phyloP scores from a whole-genome alignment of 306 rosid species.

The Inga oerstediana region DNA sequence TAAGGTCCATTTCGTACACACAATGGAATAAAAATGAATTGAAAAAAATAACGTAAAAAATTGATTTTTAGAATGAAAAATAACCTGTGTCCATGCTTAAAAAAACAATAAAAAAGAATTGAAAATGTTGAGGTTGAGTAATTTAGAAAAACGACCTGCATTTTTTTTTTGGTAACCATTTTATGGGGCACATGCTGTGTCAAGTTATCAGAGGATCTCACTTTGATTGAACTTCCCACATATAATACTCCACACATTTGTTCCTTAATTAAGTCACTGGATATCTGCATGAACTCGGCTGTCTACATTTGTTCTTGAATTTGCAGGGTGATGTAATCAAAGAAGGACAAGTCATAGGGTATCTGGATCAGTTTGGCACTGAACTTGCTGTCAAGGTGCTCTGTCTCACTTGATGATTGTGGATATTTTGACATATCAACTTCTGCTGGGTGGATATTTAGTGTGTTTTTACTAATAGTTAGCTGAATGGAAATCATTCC shows the following conservation, averaged over 20 bases:
- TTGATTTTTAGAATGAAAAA: neutral
- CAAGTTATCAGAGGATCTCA: conserved; percentile 30
- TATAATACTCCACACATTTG: neutral
- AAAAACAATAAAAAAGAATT: neutral
- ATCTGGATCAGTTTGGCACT: conserved; percentile 87
- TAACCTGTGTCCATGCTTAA: neutral
- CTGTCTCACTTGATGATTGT: conserved; percentile 30
- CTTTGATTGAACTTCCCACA: neutral
- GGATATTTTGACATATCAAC: conserved; percentile 17
- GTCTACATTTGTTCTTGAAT: conserved; percentile 35
- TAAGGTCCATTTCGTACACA: neutral
- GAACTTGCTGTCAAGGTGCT: conserved; percentile 87
- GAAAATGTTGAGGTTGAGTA: neutral
- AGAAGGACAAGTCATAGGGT: conserved; percentile 92
- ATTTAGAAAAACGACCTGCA: conserved; percentile 3
- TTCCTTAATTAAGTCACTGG: conserved; percentile 12
- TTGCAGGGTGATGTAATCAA: conserved; percentile 80
- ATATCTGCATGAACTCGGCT: conserved; percentile 20
- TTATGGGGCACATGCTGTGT: neutral
- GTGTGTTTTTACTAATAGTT: too few relatives aligned
- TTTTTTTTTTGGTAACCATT: conserved; percentile 19
- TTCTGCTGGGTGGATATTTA: conserved; percentile 40
- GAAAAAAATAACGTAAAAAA: neutral
- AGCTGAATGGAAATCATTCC: too few relatives aligned
- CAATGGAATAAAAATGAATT: neutral